Evolutionary conservation across 2,329 filamentous ascomycete genomes (phyloP).

Genomic region (Fusarium foetens): DNA sequence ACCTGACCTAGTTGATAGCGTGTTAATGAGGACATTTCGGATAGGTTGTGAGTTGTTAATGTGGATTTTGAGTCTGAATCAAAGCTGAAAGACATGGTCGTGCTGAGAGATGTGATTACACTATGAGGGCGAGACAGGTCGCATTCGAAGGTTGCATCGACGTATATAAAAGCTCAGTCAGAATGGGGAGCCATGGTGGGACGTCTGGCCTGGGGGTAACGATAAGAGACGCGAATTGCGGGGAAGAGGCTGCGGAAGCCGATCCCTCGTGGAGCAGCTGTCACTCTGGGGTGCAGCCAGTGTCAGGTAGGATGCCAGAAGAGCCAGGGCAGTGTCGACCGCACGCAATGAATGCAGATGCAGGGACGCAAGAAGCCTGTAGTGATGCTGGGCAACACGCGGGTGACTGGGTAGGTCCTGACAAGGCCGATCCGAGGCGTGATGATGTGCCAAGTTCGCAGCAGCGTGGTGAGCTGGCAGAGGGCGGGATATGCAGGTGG

Average conservation of each 20-base stretch:
- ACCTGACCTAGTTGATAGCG: slow-evolving; percentile 58
- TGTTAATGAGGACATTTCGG: slow-evolving; percentile 56
- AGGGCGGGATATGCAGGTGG: slow-evolving; percentile 49
- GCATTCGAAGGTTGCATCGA: slow-evolving; percentile 49
- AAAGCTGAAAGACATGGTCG: slow-evolving; percentile 42
- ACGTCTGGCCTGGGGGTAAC: slow-evolving; percentile 43
- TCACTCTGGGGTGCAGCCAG: slow-evolving; percentile 43
- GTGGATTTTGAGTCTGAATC: slow-evolving; percentile 40
- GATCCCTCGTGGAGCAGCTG: slow-evolving; percentile 42
- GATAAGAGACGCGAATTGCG: slow-evolving; percentile 38
- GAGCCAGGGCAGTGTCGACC: slow-evolving; percentile 30
- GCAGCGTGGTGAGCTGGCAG: slow-evolving; percentile 48
- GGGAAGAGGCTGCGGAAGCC: slow-evolving; percentile 42
- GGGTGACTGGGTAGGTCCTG: slow-evolving; percentile 35
- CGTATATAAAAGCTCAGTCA: slow-evolving; percentile 52
- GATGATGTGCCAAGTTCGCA: slow-evolving; percentile 44
- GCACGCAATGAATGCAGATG: slow-evolving; percentile 43
- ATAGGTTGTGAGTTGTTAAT: slow-evolving; percentile 42
- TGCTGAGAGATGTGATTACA: slow-evolving; percentile 38
- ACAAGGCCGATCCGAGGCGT: slow-evolving; percentile 44
- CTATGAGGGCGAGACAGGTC: slow-evolving; percentile 39
- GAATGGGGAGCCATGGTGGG: slow-evolving; percentile 51
- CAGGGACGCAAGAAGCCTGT: slow-evolving; percentile 40
- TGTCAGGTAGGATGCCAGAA: slow-evolving; percentile 27
- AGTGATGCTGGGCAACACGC: slow-evolving; percentile 27